phyloP scores from a whole-genome alignment of 2,329 filamentous ascomycete genomes.

The Clarireedia sp. region DNA sequence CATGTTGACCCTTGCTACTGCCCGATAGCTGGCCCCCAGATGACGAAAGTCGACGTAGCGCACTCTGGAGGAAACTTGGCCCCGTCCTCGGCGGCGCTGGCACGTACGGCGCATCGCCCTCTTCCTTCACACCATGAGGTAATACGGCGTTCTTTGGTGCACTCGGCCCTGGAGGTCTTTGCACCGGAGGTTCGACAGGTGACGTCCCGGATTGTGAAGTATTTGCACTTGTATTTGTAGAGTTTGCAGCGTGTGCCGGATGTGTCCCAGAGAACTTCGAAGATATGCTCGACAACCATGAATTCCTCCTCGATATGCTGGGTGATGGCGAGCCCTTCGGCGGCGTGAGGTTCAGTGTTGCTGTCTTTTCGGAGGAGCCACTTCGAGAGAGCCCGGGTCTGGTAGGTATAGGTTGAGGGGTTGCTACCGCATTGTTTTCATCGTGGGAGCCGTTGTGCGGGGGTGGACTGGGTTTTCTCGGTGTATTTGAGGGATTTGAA shows the following conservation, averaged over 20 bases:
- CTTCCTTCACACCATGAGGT: slow-evolving; percentile 45
- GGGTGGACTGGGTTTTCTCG: background rate
- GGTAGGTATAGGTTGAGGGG: slow-evolving; percentile 4
- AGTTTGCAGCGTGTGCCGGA: slow-evolving; percentile 24
- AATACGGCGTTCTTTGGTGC: slow-evolving; percentile 52
- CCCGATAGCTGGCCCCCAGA: slow-evolving; percentile 33
- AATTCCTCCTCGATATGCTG: slow-evolving; percentile 46
- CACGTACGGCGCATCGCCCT: slow-evolving; percentile 59
- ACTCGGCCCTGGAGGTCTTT: slow-evolving; percentile 24
- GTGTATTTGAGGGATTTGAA: background rate
- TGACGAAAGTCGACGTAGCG: slow-evolving; percentile 71
- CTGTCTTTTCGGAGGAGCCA: slow-evolving; percentile 21
- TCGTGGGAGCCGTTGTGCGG: slow-evolving; percentile 1
- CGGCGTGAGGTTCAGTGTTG: slow-evolving; percentile 19
- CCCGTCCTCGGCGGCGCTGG: slow-evolving; percentile 67
- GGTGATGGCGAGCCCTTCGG: slow-evolving; percentile 21
- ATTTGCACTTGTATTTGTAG: slow-evolving; percentile 23
- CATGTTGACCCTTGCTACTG: slow-evolving; percentile 49
- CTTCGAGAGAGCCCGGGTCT: slow-evolving; percentile 22
- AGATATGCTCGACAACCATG: slow-evolving; percentile 90
- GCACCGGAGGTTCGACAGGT: slow-evolving; percentile 30
- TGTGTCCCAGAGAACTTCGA: slow-evolving; percentile 67
- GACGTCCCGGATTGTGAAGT: slow-evolving; percentile 14
- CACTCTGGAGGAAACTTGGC: slow-evolving; percentile 69
- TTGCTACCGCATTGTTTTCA: background rate